These are phyloP conservation scores for Camelina neglecta DNA, from an alignment of 345 rosid genomes.

Conservation along the genomic window DNA sequence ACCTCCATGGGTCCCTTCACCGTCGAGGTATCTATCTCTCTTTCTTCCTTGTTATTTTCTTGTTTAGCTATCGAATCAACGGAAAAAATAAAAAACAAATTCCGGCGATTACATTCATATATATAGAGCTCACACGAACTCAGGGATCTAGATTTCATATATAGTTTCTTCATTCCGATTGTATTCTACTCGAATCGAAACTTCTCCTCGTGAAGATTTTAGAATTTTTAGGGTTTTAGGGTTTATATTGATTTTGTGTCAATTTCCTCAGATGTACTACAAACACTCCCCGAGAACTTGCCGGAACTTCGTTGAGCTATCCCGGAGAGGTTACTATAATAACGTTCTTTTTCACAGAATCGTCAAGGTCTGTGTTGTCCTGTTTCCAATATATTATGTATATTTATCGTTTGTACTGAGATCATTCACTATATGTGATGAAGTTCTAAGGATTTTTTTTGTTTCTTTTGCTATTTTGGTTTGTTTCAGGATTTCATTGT, in stretches of 20 bases:
- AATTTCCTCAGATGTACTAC: conserved; percentile 65
- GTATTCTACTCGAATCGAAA: conserved; percentile 7
- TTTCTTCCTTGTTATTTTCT: background rate
- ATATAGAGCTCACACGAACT: conserved; percentile 18
- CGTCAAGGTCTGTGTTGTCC: conserved; percentile 62
- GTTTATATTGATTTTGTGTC: conserved; percentile 14
- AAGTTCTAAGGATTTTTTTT: background rate
- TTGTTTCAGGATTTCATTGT: conserved; percentile 84
- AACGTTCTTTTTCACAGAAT: conserved; percentile 84
- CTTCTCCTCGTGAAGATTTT: background rate
- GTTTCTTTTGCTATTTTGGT: conserved; percentile 18
- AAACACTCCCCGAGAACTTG: conserved; percentile 96
- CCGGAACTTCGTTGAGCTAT: conserved; percentile 88
- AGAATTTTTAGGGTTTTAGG: conserved; percentile 22
- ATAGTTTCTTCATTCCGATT: background rate
- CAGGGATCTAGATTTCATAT: conserved; percentile 14
- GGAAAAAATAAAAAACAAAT: background rate
- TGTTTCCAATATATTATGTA: background rate
- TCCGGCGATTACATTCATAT: background rate
- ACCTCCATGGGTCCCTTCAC: conserved; percentile 94
- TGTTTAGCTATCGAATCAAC: conserved; percentile 19
- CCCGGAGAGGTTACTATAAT: conserved; percentile 87
- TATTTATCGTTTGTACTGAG: background rate
- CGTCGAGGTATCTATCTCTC: conserved; percentile 62
- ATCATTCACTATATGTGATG: conserved; percentile 36